These are phyloP conservation scores for Chloranthus sessilifolius DNA, from an alignment of 164 flowering plant genomes.

Conservation along the genomic window DNA sequence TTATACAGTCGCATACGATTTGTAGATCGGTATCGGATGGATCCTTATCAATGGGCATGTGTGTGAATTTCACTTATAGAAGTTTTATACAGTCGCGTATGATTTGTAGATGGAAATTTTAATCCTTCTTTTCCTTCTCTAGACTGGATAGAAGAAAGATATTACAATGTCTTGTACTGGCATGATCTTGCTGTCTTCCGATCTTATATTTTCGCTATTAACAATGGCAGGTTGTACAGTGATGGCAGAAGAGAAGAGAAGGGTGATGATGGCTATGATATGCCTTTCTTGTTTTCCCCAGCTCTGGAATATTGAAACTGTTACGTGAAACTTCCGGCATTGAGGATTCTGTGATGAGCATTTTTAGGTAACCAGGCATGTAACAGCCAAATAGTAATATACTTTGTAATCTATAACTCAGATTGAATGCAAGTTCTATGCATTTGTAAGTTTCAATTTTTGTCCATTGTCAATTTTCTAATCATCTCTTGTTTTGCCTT, in stretches of 20 bases:
- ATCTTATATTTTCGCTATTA: not conserved
- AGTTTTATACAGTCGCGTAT: not conserved
- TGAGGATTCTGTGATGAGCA: slow-evolving; percentile 1
- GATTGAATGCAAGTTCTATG: no score
- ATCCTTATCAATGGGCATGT: not conserved
- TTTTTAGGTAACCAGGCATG: not conserved
- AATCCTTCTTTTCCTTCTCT: not conserved
- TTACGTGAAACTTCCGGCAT: not conserved
- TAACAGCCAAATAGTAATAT: not conserved
- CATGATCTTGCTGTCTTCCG: no score
- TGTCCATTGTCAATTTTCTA: no score
- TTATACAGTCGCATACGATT: not conserved
- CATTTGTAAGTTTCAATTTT: no score
- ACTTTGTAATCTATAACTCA: no score
- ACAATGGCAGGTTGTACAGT: slow-evolving; percentile 6
- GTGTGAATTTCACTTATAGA: not conserved
- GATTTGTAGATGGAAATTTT: not conserved
- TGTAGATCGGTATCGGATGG: no score
- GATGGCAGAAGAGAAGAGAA: not conserved
- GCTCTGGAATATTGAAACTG: not conserved
- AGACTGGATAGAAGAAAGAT: no score
- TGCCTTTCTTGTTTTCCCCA: not conserved
- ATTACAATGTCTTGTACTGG: no score
- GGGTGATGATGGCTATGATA: not conserved
- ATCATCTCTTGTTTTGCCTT: no score